Evolutionary conservation across 192 early-diverging fungal species (phyloP).

Genomic region (Podila clonocystis): DNA sequence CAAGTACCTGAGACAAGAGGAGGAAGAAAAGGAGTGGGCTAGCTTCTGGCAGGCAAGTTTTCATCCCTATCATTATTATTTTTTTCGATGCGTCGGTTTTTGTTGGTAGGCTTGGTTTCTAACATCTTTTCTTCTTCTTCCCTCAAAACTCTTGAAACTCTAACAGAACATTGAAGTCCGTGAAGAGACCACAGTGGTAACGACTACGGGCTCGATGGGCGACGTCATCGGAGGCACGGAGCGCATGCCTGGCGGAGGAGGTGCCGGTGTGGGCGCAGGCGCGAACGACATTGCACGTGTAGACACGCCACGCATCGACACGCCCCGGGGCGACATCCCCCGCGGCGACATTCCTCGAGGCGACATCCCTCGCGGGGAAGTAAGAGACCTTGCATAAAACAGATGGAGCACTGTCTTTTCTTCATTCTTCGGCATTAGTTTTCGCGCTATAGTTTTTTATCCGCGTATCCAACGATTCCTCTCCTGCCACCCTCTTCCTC

Average conservation of each 20-base stretch:
- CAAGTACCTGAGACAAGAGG: constrained; percentile 35
- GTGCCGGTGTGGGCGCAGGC: background rate
- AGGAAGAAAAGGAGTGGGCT: constrained; percentile 51
- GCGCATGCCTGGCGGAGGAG: background rate
- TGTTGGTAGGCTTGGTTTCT: background rate
- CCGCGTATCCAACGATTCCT: too few species aligned
- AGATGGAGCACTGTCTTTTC: constrained; percentile 1
- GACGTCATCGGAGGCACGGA: constrained; percentile 40
- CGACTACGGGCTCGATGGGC: constrained; percentile 45
- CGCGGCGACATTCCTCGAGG: constrained; percentile 13
- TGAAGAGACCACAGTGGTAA: constrained; percentile 44
- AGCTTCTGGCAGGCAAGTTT: constrained; percentile 46
- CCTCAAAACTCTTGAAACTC: background rate
- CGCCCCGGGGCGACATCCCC: constrained; percentile 13
- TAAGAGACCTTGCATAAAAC: background rate
- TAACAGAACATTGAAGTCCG: constrained; percentile 40
- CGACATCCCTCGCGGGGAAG: constrained; percentile 18
- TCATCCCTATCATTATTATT: background rate
- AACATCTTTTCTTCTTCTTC: background rate
- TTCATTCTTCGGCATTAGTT: background rate
- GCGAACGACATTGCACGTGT: background rate
- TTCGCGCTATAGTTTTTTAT: too few species aligned
- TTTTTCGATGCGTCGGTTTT: too few species aligned
- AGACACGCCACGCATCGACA: background rate
- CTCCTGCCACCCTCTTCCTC: background rate